Evolutionary conservation across 129 eudicot genomes (phyloP), one percentile per base, ranked within the genome.

Genomic region (Apium graveolens): DNA sequence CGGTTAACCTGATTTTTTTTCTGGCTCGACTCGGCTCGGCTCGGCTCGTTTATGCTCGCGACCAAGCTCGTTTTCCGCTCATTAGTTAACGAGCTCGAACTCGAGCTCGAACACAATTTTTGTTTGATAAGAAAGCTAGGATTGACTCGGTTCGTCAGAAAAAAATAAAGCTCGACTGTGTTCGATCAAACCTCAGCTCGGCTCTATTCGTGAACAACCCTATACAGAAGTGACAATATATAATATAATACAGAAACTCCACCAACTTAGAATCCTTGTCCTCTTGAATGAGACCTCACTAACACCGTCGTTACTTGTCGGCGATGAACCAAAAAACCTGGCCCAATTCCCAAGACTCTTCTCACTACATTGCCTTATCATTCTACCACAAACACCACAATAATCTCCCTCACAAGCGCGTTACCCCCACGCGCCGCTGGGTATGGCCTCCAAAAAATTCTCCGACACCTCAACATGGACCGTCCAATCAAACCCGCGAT

Each of bases 301-400:
- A 20, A 3, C 37, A 31, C 18, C 37, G 71, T 3, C 20, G 32
- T 29, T 63, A 63, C 35, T 29, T 38, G 70, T 8, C 71, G 71
- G 9, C 71, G 42, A 88, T 88, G 92, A 86, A 76, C 72, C 87
- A 93, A 21, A 80, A 69, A 27, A 89, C 96, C 0, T 93, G 97
- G 98, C 97, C 95, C 2, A 80, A 79, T 78, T 86, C 86, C 66
- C 87, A 90, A 10, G 84, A 79, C 78, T 80, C 83, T 55, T 77
- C 82, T 26, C 91, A 65, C 43, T 90, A 81, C 90, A 35, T 87
- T 45, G 73, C 98, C 62, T 85, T 89, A 21, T 89, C 86, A 1
- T 85, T 89, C 71, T 76, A 73, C 38, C 24, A 13, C 41, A 73
- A 84, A 12, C 27, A 18, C 18, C 37, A 65, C 0, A 65, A 5